Evolutionary conservation across 2,329 filamentous ascomycete species (phyloP), one percentile per base, ranked within the genome.

Genomic region (Cladosporium sp.): DNA sequence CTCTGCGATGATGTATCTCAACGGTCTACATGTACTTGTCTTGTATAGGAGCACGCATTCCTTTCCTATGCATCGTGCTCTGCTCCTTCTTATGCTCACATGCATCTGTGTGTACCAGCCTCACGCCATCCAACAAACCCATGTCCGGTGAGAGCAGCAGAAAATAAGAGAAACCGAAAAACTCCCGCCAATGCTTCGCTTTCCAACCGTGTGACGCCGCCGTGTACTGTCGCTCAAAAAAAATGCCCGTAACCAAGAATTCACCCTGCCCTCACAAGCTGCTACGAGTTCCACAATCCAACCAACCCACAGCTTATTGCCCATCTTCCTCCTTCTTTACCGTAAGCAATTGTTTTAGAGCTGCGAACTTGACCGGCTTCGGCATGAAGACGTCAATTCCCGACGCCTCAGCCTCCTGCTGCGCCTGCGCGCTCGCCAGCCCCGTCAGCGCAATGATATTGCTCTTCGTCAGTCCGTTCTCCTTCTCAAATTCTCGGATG

Each of bases 341-440:
- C 14, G 53, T 57, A 34, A 73, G 56, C 51, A 73, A 57, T 30
- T 66, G 66, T 63, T 66, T 68, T 39, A 73, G 25, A 49, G 72
- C 70, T 26, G 63, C 68, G 51, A 73, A 72, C 36, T 72, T 71
- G 0, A 72, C 74, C 2, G 74, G 74, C 58, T 76, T 76, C 10
- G 74, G 68, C 57, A 76, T 56, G 18, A 73, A 76, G n/a, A 75
- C 64, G 69, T 75, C 71, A 21, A 75, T 67, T 2, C 73, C 73
- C 1, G 63, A 68, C 1, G 65, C 65, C 26, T 69, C 69, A 3
- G 74, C 74, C 58, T 76, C 73, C 25, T 67, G 63, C 53, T 70
- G 69, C 11, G 70, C 72, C 39, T 71, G 67, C 11, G 67, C 71
- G 51, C 70, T 72, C 11, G 72, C 73, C 21, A 75, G 39, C 0